phyloP scores from a whole-genome alignment of 768 basidiomycete species.

The Suillus decipiens region DNA sequence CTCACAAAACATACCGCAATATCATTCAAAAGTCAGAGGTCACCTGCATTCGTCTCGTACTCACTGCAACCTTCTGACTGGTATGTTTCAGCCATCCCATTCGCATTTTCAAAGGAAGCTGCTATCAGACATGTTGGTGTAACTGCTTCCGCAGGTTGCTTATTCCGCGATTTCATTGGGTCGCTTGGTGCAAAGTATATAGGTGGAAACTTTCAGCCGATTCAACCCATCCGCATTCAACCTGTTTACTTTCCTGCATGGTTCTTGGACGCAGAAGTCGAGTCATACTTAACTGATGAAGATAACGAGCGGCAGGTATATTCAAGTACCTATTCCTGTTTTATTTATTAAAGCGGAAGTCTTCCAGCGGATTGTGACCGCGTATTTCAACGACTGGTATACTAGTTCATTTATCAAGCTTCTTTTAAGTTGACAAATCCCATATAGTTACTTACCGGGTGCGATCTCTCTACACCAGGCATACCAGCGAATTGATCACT shows the following conservation, averaged over 20 bases:
- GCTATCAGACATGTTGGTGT: slow-evolving; percentile 43
- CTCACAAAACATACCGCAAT: slow-evolving; percentile 20
- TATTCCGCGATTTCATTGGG: slow-evolving; percentile 24
- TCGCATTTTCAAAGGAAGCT: slow-evolving; percentile 46
- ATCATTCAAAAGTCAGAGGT: slow-evolving; percentile 44
- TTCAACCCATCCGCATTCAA: slow-evolving; percentile 47
- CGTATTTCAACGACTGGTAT: slow-evolving; percentile 47
- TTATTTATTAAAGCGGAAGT: neutral
- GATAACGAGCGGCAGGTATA: slow-evolving; percentile 5
- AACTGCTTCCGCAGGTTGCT: slow-evolving; percentile 28
- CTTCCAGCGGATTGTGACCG: slow-evolving; percentile 23
- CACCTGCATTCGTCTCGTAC: slow-evolving; percentile 12
- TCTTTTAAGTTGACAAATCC: slow-evolving; percentile 17
- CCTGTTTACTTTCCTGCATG: slow-evolving; percentile 66
- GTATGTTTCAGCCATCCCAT: slow-evolving; percentile 48
- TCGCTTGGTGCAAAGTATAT: slow-evolving; percentile 40
- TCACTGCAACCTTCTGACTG: slow-evolving; percentile 13
- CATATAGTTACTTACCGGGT: slow-evolving; percentile 33
- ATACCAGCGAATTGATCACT: slow-evolving; percentile 7
- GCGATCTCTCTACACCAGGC: slow-evolving; percentile 9
- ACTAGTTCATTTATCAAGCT: slow-evolving; percentile 25
- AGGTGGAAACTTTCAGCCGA: slow-evolving; percentile 39
- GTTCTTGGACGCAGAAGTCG: slow-evolving; percentile 57
- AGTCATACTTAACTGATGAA: slow-evolving; percentile 23
- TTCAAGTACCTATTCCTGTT: neutral